Evolutionary conservation across 1,284 basidiomycete species (phyloP).

Genomic region (Xerocomus nothofagi): DNA sequence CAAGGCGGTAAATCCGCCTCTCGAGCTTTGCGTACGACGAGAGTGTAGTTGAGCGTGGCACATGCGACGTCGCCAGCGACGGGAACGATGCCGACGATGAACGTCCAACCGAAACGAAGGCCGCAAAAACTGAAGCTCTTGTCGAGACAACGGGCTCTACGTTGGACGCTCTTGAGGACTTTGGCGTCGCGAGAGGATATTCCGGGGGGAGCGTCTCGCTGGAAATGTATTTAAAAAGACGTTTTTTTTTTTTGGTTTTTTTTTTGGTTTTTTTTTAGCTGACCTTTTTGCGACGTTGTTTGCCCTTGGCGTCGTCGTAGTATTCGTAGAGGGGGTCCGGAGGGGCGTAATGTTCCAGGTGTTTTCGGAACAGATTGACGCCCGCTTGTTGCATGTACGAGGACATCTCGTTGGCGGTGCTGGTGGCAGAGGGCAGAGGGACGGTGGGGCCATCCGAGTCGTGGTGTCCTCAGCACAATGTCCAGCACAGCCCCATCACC

Average conservation of each 20-base stretch:
- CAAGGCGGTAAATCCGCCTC: conserved; percentile 68
- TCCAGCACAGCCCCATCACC: neutral
- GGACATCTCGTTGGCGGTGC: conserved; percentile 32
- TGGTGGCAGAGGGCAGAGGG: neutral
- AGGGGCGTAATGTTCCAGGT: conserved; percentile 66
- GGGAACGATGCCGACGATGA: conserved; percentile 78
- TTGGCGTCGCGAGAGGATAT: conserved; percentile 77
- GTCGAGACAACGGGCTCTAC: conserved; percentile 88
- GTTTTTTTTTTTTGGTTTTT: too few relatives aligned
- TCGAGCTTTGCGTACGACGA: conserved; percentile 77
- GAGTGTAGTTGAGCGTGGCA: conserved; percentile 68
- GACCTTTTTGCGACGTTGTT: conserved; percentile 69
- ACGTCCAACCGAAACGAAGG: conserved; percentile 86
- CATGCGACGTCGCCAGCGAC: conserved; percentile 69
- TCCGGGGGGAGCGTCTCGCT: conserved; percentile 78
- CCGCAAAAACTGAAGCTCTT: conserved; percentile 86
- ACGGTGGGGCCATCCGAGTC: neutral
- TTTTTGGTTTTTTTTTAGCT: too few relatives aligned
- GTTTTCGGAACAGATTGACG: conserved; percentile 58
- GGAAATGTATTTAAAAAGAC: neutral
- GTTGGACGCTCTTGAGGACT: conserved; percentile 73
- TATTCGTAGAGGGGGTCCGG: conserved; percentile 80
- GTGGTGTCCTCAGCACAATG: too few relatives aligned
- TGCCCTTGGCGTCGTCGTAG: conserved; percentile 66
- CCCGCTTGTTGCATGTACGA: conserved; percentile 50